A percentile compares a stretch with the other conserved stretches of the same genome.
These are phyloP conservation scores for Colletotrichum melonis DNA, from an alignment of 2,329 filamentous ascomycete species.

Conservation along the genomic window DNA sequence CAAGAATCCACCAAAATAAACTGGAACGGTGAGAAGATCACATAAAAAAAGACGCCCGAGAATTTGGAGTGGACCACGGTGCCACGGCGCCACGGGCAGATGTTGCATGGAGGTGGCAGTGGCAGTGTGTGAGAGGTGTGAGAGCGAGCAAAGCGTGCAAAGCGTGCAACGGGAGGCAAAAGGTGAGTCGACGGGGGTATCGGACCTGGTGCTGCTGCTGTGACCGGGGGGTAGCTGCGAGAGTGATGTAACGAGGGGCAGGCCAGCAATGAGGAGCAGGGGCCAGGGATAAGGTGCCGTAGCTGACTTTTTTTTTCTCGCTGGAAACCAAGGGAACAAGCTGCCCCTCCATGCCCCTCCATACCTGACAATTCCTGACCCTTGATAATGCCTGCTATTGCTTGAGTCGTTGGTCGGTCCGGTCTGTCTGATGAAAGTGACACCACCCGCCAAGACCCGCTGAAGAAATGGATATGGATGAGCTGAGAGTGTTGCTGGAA, in stretches of 20 bases:
- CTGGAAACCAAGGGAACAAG: slow-evolving; percentile 21
- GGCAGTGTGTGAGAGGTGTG: not conserved
- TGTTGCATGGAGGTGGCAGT: slow-evolving; percentile 23
- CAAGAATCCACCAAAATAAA: slow-evolving; percentile 20
- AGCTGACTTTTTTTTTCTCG: slow-evolving; percentile 34
- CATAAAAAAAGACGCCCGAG: slow-evolving; percentile 20
- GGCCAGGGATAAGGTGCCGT: slow-evolving; percentile 29
- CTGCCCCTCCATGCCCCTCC: slow-evolving; percentile 33
- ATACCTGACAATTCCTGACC: slow-evolving; percentile 17
- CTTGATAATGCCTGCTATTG: slow-evolving; percentile 5
- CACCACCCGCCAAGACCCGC: slow-evolving; percentile 14
- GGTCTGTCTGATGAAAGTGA: slow-evolving; percentile 12
- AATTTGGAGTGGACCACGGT: slow-evolving; percentile 24
- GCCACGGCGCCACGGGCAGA: not conserved
- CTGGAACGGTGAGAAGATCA: slow-evolving; percentile 28
- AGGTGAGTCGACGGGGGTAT: slow-evolving; percentile 20
- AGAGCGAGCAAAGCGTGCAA: no score
- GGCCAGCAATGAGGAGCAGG: slow-evolving; percentile 23
- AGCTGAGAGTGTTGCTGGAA: not conserved
- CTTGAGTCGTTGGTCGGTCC: slow-evolving; percentile 20
- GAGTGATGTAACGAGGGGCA: slow-evolving; percentile 35
- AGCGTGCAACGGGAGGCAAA: no score
- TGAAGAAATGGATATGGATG: slow-evolving; percentile 3
- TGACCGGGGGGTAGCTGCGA: slow-evolving; percentile 31
- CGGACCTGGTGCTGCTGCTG: slow-evolving; percentile 23